Conservation (phyloP, 768 basidiomycete species). For the Nidula microcarpa region DNA sequence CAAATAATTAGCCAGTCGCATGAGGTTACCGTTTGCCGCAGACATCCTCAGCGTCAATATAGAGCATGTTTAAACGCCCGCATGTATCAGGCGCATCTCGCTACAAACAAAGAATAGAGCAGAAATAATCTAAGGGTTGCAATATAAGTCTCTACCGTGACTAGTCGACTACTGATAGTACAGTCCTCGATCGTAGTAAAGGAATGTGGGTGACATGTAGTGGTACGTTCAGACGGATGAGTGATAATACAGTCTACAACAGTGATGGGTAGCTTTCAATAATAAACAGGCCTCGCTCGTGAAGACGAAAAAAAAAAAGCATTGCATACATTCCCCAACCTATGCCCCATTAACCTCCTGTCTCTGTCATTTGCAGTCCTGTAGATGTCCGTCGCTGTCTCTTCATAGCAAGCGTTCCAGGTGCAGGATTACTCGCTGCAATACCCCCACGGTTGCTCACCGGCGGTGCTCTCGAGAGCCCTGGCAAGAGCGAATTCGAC, state of each 20-base stretch:
- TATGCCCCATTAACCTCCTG: conserved; percentile 19
- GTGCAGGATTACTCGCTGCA: conserved; percentile 18
- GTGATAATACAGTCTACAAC: conserved; percentile 30
- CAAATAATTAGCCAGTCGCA: too few species aligned
- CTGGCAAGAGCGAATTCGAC: conserved; percentile 52
- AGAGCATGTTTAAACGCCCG: too few species aligned
- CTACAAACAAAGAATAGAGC: conserved; percentile 11
- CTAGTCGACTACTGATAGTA: conserved; percentile 1
- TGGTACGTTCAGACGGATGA: conserved; percentile 9
- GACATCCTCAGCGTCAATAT: too few species aligned
- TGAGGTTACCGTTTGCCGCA: too few species aligned
- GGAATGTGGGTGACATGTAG: neutral
- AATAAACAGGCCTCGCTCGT: conserved; percentile 10
- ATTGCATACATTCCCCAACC: conserved; percentile 5
- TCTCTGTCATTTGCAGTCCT: conserved; percentile 40
- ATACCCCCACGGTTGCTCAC: conserved; percentile 17
- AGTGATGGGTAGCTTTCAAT: conserved; percentile 22
- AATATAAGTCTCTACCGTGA: conserved; percentile 14
- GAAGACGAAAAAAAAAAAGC: conserved; percentile 10
- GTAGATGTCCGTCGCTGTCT: conserved; percentile 78
- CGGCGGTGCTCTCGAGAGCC: conserved; percentile 38
- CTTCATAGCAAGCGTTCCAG: conserved; percentile 56
- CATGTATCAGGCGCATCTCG: too few species aligned
- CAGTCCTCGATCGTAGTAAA: neutral
- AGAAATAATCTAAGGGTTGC: conserved; percentile 18